These are phyloP conservation scores for Pterulicium gracile DNA, from an alignment of 1,284 basidiomycete species.

Conservation along the genomic window DNA sequence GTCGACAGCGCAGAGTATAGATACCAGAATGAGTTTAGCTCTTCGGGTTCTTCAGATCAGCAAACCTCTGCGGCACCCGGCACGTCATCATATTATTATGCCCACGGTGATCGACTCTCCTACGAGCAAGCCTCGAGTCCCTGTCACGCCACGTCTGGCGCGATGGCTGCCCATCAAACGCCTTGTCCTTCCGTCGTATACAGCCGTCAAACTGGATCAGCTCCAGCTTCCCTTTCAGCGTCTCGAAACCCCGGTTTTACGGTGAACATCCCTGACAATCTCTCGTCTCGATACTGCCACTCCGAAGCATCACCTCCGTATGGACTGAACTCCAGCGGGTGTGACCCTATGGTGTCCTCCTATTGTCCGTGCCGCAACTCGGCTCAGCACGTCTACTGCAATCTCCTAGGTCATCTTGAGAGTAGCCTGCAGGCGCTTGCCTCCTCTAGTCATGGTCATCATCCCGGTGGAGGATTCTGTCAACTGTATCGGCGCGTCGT, in stretches of 20 bases:
- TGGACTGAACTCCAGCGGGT: constrained; percentile 26
- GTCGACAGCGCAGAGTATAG: constrained; percentile 26
- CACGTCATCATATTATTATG: neutral
- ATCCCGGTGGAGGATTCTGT: constrained; percentile 42
- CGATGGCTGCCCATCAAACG: too few relatives aligned
- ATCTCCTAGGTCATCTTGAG: constrained; percentile 55
- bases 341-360: constrained; percentile 21
- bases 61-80: neutral
- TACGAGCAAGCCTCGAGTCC: too few relatives aligned
- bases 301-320: constrained; percentile 32
- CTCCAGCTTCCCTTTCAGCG: neutral
- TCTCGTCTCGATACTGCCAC: constrained; percentile 26
- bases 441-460: constrained; percentile 38
- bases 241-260: neutral
- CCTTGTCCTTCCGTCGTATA: too few relatives aligned
- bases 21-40: constrained; percentile 8
- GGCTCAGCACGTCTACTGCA: constrained; percentile 46
- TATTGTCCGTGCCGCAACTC: constrained; percentile 56
- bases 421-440: constrained; percentile 37
- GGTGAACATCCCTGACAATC: neutral
- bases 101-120: constrained; percentile 1
- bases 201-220: neutral
- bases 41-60: neutral
- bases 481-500: constrained; percentile 46
- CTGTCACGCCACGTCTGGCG: neutral